A percentile compares a stretch with the other conserved stretches of the same genome.
These are phyloP conservation scores for Coemansia sp. DNA, from an alignment of 192 early-diverging fungal genomes.

Conservation along the genomic window DNA sequence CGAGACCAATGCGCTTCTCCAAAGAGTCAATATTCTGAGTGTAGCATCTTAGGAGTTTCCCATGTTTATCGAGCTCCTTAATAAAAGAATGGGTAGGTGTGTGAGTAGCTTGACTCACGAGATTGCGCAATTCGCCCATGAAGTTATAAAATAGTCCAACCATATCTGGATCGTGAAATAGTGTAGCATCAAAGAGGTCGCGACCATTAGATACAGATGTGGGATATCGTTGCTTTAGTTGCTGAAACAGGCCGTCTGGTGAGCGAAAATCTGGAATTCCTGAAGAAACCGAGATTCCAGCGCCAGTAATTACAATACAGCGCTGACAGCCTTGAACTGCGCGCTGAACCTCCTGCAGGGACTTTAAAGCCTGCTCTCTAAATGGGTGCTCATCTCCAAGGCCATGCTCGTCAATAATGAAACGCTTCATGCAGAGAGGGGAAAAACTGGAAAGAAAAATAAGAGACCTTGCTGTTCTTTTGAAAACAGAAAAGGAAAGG, in stretches of 20 bases:
- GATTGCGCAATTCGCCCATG: conserved; percentile 81
- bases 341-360: conserved; percentile 29
- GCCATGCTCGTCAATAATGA: conserved; percentile 17
- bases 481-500: background rate
- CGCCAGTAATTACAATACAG: conserved; percentile 55
- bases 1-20: conserved; percentile 71
- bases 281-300: conserved; percentile 89
- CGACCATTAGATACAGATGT: conserved; percentile 75
- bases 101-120: conserved; percentile 67
- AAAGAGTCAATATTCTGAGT: conserved; percentile 98
- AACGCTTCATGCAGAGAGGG: conserved; percentile 23
- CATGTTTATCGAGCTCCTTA: conserved; percentile 66
- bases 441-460: background rate
- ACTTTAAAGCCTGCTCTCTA: background rate
- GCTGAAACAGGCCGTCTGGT: conserved; percentile 84
- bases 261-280: conserved; percentile 98
- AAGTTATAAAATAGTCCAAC: conserved; percentile 64
- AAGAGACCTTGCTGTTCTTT: background rate
- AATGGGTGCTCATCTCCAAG: background rate
- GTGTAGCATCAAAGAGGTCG: conserved; percentile 91
- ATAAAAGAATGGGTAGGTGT: conserved; percentile 89
- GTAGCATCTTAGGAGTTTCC: conserved; percentile 86
- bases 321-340: conserved; percentile 43
- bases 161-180: conserved; percentile 69
- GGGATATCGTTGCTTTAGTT: conserved; percentile 71